phyloP scores from a whole-genome alignment of 2,329 filamentous ascomycete genomes.

The Claviceps humidiphila region DNA sequence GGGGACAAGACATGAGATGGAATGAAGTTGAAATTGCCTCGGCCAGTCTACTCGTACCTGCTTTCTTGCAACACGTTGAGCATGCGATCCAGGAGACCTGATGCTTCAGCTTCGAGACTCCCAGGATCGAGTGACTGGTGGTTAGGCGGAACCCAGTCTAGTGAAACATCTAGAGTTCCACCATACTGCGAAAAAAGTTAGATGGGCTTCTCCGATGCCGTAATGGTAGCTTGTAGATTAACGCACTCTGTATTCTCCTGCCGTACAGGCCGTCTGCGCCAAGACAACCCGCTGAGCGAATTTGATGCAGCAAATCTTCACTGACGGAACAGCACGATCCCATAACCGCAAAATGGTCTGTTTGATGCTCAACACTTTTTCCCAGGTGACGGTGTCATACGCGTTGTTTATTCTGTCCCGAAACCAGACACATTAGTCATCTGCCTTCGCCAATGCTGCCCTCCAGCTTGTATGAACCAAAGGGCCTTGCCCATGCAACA shows the following conservation, averaged over 20 bases:
- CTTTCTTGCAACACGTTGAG: conserved; percentile 73
- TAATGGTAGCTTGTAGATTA: too few relatives aligned
- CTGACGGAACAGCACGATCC: conserved; percentile 63
- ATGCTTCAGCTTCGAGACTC: conserved; percentile 84
- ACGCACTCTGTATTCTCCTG: conserved; percentile 69
- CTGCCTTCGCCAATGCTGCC: neutral
- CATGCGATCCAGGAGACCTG: conserved; percentile 79
- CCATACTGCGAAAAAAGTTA: conserved; percentile 23
- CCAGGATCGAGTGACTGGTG: conserved; percentile 69
- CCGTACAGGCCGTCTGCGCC: conserved; percentile 74
- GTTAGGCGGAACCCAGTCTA: conserved; percentile 71
- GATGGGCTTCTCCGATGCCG: neutral
- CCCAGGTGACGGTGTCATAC: conserved; percentile 71
- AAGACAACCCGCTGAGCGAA: conserved; percentile 90
- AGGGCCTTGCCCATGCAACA: conserved; percentile 18
- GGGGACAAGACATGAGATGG: neutral
- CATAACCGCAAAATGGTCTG: conserved; percentile 76
- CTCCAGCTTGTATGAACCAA: neutral
- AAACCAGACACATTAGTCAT: neutral
- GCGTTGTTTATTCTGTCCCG: conserved; percentile 66
- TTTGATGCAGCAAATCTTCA: conserved; percentile 92
- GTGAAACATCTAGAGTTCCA: conserved; percentile 58
- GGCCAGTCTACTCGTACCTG: conserved; percentile 43
- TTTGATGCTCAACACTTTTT: conserved; percentile 80
- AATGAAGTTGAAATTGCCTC: neutral